These are phyloP conservation scores for Leucogyrophana mollusca DNA, from an alignment of 768 basidiomycete species.

Conservation along the genomic window DNA sequence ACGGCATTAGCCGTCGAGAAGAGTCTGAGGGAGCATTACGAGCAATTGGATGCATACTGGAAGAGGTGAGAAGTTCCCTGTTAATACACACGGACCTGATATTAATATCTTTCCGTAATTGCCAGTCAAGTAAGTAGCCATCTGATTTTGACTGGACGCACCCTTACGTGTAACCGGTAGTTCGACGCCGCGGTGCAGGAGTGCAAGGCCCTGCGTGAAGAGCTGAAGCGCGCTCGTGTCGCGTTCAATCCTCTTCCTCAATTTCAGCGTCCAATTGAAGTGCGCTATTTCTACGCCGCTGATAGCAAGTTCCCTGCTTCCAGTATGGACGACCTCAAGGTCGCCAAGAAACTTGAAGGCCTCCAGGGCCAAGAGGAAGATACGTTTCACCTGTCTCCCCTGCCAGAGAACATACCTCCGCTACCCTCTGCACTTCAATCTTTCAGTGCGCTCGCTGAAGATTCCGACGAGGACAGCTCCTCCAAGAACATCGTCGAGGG, in stretches of 20 bases:
- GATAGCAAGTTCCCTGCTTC: slow-evolving; percentile 21
- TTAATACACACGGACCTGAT: slow-evolving; percentile 37
- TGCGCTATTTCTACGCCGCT: slow-evolving; percentile 21
- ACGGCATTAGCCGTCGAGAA: slow-evolving; percentile 50
- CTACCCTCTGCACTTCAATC: slow-evolving; percentile 27
- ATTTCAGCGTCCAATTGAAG: slow-evolving; percentile 16
- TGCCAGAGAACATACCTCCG: slow-evolving; percentile 21
- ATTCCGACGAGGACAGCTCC: slow-evolving; percentile 27
- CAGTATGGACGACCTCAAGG: slow-evolving; percentile 10
- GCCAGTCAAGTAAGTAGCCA: slow-evolving; percentile 36
- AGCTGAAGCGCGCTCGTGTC: slow-evolving; percentile 21
- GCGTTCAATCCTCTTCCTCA: slow-evolving; percentile 8
- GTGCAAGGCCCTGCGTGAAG: slow-evolving; percentile 26
- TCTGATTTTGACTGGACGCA: slow-evolving; percentile 15
- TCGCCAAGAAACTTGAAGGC: slow-evolving; percentile 21
- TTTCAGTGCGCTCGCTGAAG: slow-evolving; percentile 27
- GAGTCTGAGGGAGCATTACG: slow-evolving; percentile 52
- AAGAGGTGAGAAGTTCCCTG: slow-evolving; percentile 27
- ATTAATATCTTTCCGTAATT: slow-evolving; percentile 23
- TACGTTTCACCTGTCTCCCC: slow-evolving; percentile 31
- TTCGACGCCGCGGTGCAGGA: slow-evolving; percentile 22
- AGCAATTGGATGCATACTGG: slow-evolving; percentile 42
- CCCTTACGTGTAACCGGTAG: slow-evolving; percentile 12
- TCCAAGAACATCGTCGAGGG: slow-evolving; percentile 15
- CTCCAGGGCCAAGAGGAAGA: slow-evolving; percentile 23